Conservation (phyloP, 352 stramenopile genomes). For the Aphanomyces astaci region DNA sequence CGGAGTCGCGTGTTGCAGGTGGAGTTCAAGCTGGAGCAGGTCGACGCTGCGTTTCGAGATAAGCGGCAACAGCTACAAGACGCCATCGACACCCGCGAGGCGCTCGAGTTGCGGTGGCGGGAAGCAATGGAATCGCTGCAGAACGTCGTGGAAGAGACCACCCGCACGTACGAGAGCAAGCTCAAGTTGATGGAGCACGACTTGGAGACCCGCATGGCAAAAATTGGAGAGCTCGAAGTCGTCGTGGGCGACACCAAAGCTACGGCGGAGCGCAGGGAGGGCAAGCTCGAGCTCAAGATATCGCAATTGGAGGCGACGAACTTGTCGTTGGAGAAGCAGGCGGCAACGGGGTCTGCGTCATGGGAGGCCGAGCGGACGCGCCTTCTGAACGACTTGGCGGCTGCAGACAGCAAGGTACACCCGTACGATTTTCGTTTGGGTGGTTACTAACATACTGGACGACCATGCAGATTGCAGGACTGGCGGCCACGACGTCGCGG, state of each 20-base stretch:
- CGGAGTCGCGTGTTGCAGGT: background rate
- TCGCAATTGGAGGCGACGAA: constrained; percentile 5
- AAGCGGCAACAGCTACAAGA: constrained; percentile 7
- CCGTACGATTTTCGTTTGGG: too few species aligned
- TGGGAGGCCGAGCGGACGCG: background rate
- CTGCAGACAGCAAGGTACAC: constrained; percentile 7
- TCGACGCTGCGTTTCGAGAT: constrained; percentile 16
- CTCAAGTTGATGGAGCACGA: constrained; percentile 10
- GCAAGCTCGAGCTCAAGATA: constrained; percentile 17
- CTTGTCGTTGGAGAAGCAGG: constrained; percentile 11
- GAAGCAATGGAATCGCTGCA: constrained; percentile 7
- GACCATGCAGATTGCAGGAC: constrained; percentile 11
- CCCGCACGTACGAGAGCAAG: constrained; percentile 17
- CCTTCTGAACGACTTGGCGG: background rate
- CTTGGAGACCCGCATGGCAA: background rate
- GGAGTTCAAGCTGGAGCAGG: constrained; percentile 9
- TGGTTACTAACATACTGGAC: too few species aligned
- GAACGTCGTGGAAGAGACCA: constrained; percentile 15
- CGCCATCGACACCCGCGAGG: background rate
- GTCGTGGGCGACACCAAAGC: background rate
- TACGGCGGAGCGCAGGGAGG: background rate
- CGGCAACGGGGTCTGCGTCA: background rate
- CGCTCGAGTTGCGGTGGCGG: constrained; percentile 6
- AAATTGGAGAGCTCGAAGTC: constrained; percentile 3
- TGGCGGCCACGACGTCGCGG: constrained; percentile 49